Conservation (phyloP, 73 alveolate genomes). For the Tetrahymena borealis region DNA sequence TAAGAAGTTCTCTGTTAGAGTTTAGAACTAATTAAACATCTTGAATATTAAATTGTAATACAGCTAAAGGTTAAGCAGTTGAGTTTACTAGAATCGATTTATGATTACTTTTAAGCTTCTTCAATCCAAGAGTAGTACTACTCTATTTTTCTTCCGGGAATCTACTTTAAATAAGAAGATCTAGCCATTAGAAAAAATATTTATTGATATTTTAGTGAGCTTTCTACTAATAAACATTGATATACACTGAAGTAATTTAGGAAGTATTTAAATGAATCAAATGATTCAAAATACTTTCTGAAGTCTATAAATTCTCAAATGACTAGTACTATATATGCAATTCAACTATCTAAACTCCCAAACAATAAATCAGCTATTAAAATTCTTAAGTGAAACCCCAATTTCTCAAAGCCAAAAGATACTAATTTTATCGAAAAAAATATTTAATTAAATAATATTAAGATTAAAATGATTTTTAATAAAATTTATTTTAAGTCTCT, state of each 20-base stretch:
- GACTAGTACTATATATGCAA: background rate
- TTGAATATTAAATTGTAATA: background rate
- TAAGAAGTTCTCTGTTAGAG: background rate
- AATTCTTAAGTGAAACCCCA: background rate
- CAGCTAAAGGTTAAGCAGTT: background rate
- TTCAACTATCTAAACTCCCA: background rate
- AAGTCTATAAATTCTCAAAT: background rate
- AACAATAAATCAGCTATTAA: background rate
- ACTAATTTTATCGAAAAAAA: no score
- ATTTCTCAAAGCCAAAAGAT: background rate
- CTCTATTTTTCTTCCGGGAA: background rate
- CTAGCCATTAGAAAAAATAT: background rate
- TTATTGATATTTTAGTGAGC: background rate
- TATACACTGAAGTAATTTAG: background rate
- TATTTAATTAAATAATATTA: no score
- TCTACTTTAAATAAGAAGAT: background rate
- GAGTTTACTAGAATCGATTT: background rate
- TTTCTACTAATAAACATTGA: background rate
- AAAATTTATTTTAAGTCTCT: no score
- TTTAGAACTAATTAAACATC: background rate
- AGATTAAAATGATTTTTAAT: no score
- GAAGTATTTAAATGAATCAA: background rate
- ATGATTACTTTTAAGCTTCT: background rate
- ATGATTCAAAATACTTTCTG: background rate
- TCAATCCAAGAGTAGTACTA: no score